Evolutionary conservation across 129 eudicot genomes (phyloP).

Genomic region (Tagetes erecta): DNA sequence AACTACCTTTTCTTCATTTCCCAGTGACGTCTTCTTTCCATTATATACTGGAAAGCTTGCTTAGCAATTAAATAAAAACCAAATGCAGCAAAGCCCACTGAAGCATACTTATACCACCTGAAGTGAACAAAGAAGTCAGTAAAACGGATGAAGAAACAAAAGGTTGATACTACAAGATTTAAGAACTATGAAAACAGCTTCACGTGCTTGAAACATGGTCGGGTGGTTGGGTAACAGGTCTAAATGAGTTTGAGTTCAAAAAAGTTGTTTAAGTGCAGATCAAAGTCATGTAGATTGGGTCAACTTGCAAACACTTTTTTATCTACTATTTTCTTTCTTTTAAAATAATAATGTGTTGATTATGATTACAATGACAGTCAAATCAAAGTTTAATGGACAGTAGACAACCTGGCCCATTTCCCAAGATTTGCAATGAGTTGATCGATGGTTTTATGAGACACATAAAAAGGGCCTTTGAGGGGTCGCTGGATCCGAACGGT

Average conservation of each 20-base stretch:
- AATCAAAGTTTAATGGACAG: background rate
- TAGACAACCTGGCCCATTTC: conserved; percentile 84
- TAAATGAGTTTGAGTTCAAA: background rate
- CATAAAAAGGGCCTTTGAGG: conserved; percentile 94
- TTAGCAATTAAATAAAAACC: conserved; percentile 81
- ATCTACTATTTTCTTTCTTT: background rate
- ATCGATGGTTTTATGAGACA: conserved; percentile 81
- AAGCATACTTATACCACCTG: conserved; percentile 94
- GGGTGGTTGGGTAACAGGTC: background rate
- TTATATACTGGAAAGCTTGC: conserved; percentile 63
- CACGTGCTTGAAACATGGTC: background rate
- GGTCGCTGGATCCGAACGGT: conserved; percentile 90
- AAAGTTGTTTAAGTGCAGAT: background rate
- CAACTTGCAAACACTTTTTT: background rate
- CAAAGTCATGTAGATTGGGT: background rate
- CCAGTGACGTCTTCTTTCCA: conserved; percentile 93
- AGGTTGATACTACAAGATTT: background rate
- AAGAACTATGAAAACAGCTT: conserved; percentile 9
- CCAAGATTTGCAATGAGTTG: conserved; percentile 96
- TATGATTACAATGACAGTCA: background rate
- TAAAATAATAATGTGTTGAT: background rate
- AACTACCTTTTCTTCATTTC: conserved; percentile 73
- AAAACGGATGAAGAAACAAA: background rate
- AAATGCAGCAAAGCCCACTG: conserved; percentile 77
- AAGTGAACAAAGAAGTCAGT: conserved; percentile 15